Conservation (phyloP, 2,329 filamentous ascomycete genomes). For the Aspergillus costaricaensis region DNA sequence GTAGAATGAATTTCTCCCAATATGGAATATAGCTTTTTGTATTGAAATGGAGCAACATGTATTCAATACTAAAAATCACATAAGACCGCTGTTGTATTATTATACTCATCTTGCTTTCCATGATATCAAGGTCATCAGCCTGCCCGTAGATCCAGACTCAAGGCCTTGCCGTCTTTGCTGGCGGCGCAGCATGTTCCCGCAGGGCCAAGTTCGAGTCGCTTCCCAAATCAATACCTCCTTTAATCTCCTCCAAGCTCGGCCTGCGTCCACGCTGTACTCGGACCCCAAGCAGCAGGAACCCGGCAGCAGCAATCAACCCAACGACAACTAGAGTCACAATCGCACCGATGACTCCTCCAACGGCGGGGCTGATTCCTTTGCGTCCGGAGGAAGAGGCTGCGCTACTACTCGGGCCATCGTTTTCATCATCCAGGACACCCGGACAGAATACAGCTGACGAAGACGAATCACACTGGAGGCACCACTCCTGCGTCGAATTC, state of each 20-base stretch:
- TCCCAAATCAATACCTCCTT: constrained; percentile 56
- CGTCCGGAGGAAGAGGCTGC: constrained; percentile 10
- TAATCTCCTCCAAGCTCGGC: constrained; percentile 56
- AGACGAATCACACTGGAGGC: constrained; percentile 48
- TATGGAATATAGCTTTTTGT: too few species aligned
- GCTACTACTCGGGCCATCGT: not conserved
- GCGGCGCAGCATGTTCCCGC: constrained; percentile 3
- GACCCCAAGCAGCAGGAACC: constrained; percentile 49
- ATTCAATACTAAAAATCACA: too few species aligned
- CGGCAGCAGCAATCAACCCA: constrained; percentile 43
- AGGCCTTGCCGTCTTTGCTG: not conserved
- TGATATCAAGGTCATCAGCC: not conserved
- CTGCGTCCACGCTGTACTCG: constrained; percentile 46
- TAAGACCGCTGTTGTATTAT: too few species aligned
- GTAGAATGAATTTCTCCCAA: too few species aligned
- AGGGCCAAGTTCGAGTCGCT: constrained; percentile 57
- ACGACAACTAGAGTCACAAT: constrained; percentile 53
- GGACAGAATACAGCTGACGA: constrained; percentile 51
- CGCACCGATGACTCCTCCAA: constrained; percentile 60
- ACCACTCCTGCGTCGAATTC: constrained; percentile 54
- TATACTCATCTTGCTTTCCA: not conserved
- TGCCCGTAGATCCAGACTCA: not conserved
- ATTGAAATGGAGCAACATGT: too few species aligned
- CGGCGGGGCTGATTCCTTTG: constrained; percentile 43
- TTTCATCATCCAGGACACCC: constrained; percentile 36